Percentiles rank a stretch among this genome's conserved stretches.
These are phyloP conservation scores for Paecilomyces variotii DNA, from an alignment of 2,329 filamentous ascomycete species.

Conservation along the genomic window DNA sequence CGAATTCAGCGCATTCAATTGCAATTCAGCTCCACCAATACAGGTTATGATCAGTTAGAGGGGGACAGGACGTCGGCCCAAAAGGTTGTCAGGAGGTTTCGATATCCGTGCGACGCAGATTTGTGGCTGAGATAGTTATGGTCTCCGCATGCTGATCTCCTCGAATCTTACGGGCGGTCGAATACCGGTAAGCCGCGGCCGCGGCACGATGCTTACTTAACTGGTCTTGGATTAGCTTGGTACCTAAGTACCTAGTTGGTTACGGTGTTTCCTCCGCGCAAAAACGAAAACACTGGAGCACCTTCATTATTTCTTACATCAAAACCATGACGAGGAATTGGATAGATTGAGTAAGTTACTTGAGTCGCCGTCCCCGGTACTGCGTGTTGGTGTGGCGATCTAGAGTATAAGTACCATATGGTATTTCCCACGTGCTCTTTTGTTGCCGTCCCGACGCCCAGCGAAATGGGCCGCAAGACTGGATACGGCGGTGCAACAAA, in stretches of 20 bases:
- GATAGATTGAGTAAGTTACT: not conserved
- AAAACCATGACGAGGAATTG: not conserved
- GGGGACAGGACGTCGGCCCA: not conserved
- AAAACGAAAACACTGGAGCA: not conserved
- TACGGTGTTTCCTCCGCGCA: not conserved
- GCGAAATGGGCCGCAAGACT: not conserved
- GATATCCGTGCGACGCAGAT: not conserved
- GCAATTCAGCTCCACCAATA: not conserved
- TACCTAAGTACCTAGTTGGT: too few relatives aligned
- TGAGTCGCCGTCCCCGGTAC: not conserved
- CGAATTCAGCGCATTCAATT: not conserved
- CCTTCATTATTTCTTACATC: too few relatives aligned
- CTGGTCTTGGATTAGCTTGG: too few relatives aligned
- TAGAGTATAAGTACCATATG: not conserved
- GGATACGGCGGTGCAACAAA: not conserved
- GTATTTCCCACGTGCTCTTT: not conserved
- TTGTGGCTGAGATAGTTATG: not conserved
- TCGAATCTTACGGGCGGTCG: not conserved
- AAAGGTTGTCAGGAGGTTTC: not conserved
- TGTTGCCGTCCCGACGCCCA: not conserved
- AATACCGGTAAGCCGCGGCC: not conserved
- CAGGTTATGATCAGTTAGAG: not conserved
- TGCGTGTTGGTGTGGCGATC: not conserved
- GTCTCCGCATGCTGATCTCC: not conserved
- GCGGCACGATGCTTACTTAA: not conserved